These are phyloP conservation scores for Monilinia fructigena DNA, from an alignment of 2,329 filamentous ascomycete genomes.

Conservation along the genomic window DNA sequence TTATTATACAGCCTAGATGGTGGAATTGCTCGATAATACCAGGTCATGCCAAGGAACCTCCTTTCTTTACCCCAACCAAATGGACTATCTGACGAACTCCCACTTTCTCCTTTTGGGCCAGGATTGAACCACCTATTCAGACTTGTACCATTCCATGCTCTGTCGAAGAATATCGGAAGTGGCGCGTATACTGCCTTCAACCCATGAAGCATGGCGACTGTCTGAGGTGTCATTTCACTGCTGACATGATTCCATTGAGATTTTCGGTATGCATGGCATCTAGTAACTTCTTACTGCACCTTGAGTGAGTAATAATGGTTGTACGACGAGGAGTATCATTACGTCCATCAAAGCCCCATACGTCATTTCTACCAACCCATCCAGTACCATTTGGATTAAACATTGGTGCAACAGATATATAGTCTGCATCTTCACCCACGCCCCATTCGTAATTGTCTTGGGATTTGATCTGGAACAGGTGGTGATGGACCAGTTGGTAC, in stretches of 20 bases:
- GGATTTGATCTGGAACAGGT: slow-evolving; percentile 53
- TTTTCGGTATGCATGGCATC: slow-evolving; percentile 78
- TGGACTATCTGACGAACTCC: slow-evolving; percentile 50
- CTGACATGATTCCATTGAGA: slow-evolving; percentile 69
- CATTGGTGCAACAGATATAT: slow-evolving; percentile 66
- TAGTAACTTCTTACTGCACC: slow-evolving; percentile 68
- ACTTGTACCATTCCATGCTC: slow-evolving; percentile 61
- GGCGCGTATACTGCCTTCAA: slow-evolving; percentile 76
- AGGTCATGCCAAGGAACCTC: slow-evolving; percentile 57
- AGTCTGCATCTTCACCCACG: slow-evolving; percentile 71
- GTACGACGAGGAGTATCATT: slow-evolving; percentile 53
- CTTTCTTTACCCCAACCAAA: slow-evolving; percentile 60
- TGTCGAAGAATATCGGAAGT: slow-evolving; percentile 77
- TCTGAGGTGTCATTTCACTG: slow-evolving; percentile 77
- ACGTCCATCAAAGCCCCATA: slow-evolving; percentile 50
- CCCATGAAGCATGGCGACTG: slow-evolving; percentile 71
- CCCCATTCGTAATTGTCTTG: slow-evolving; percentile 74
- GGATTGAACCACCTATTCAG: slow-evolving; percentile 61
- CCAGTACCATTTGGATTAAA: slow-evolving; percentile 71
- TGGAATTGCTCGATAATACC: slow-evolving; percentile 59
- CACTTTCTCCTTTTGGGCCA: slow-evolving; percentile 54
- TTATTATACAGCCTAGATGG: slow-evolving; percentile 61
- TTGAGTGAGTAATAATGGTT: slow-evolving; percentile 75
- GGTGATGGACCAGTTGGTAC: slow-evolving; percentile 63
- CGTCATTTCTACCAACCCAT: slow-evolving; percentile 67